Evolutionary conservation across 768 basidiomycete genomes (phyloP), one percentile per base, ranked within the genome.

Genomic region (Suillus variegatus): DNA sequence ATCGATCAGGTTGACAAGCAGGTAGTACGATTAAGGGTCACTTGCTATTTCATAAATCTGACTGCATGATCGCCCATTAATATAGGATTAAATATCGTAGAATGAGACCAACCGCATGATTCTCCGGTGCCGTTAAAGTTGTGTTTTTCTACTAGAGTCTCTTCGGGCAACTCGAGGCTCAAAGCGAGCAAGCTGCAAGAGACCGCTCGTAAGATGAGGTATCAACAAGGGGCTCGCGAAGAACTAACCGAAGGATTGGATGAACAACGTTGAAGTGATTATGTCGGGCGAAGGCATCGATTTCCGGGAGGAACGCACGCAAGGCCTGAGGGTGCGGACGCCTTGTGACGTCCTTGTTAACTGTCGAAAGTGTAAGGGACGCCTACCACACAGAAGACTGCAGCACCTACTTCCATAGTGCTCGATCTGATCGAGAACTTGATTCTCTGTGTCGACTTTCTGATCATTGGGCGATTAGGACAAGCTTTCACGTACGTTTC

Each of bases 21-120:
- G 40, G 36, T 22, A 6, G 32, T 32, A 13, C 38, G 36, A 35
- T 4, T 18, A 25, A 46, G 47, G 18, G 2, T 12, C n/a, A 2
- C 82, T 66, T 44, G 81, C 83, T 84, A 85, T 72, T 84, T 85
- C 77, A 83, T 82, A 68, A 82, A 81, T 16, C 82, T 74, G 2
- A 80, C 82, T 84, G 60, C 2, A 46, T 4, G 18, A 14, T 14
- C 41, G 8, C n/a, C 18, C 49, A 13, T 46, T 1, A 64, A 25
- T 51, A 41, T 1, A 66, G 58, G 25, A 25, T 8, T 46, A 1
- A n/a, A 60, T 43, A n/a, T 9, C 38, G 20, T 3, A 9, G 18
- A n/a, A 32, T 65, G 46, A 36, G 54, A 64, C 71, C 1, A 60
- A 81, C 81, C 72, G 64, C 74, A 81, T 18, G 79, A 74, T 62